phyloP scores from a whole-genome alignment of 2,329 filamentous ascomycete genomes.

The Boeremia lycopersici region DNA sequence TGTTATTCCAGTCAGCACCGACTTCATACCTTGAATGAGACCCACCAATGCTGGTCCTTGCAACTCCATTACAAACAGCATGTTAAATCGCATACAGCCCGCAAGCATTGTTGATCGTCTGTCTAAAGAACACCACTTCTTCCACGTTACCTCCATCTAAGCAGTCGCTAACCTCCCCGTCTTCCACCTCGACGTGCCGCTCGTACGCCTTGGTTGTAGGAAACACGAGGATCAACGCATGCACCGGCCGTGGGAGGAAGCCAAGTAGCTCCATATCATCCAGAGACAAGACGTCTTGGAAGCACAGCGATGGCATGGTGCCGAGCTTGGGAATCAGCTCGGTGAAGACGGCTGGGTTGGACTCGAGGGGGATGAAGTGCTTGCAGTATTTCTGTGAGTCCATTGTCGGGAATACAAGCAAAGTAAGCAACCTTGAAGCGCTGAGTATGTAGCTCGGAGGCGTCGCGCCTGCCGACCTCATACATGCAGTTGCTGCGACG shows the following conservation, averaged over 20 bases:
- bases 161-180: conserved; percentile 70
- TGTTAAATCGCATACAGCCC: conserved; percentile 89
- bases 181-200: conserved; percentile 73
- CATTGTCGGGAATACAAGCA: no score
- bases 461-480: no score
- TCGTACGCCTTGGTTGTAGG: conserved; percentile 82
- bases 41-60: conserved; percentile 64
- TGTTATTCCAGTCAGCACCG: conserved; percentile 10
- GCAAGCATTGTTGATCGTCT: conserved; percentile 93
- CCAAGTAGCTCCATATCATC: conserved; percentile 79
- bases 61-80: conserved; percentile 77
- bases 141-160: conserved; percentile 54
- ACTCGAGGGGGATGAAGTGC: conserved; percentile 54
- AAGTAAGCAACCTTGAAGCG: no score
- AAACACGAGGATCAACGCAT: conserved; percentile 90
- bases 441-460: no score
- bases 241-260: conserved; percentile 82
- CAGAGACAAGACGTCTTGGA: conserved; percentile 89
- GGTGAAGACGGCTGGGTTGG: conserved; percentile 89
- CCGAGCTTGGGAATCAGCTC: conserved; percentile 81
- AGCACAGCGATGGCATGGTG: conserved; percentile 69
- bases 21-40: no score
- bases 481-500: no score
- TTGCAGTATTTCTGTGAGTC: conserved; percentile 12
- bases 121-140: conserved; percentile 85